phyloP scores from a whole-genome alignment of 805 yeast genomes.

The Sugiyamaella boreocaroliniensis region DNA sequence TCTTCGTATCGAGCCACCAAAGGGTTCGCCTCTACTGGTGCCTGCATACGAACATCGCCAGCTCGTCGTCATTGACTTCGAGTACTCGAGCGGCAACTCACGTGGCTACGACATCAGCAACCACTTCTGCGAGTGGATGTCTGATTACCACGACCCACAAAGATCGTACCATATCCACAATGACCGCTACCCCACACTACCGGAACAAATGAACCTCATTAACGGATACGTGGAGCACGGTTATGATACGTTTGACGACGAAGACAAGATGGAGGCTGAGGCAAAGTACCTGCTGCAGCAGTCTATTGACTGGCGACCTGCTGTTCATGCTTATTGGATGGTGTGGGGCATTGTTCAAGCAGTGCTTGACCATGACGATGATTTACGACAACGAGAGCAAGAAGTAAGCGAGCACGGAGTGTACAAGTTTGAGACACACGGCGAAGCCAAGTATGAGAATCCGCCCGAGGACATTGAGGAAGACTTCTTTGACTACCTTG shows the following conservation, averaged over 20 bases:
- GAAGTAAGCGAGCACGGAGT: conserved; percentile 35
- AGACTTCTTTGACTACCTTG: conserved; percentile 72
- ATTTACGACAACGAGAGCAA: conserved; percentile 34
- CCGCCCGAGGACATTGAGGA: conserved; percentile 32
- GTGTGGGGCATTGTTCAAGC: conserved; percentile 89
- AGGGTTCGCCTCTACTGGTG: conserved; percentile 44
- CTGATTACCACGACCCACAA: conserved; percentile 68
- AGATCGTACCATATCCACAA: conserved; percentile 49
- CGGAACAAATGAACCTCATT: conserved; percentile 63
- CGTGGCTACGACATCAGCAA: conserved; percentile 89
- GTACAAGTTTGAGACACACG: conserved; percentile 26
- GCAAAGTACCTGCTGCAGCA: conserved; percentile 56
- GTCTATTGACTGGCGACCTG: conserved; percentile 69
- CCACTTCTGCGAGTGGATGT: conserved; percentile 97
- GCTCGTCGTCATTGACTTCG: conserved; percentile 92
- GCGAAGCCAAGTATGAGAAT: conserved; percentile 26
- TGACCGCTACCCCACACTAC: conserved; percentile 56
- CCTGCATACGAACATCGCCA: conserved; percentile 54
- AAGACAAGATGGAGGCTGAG: conserved; percentile 36
- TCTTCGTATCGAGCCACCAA: conserved; percentile 48
- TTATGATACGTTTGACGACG: conserved; percentile 27
- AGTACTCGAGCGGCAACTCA: conserved; percentile 84
- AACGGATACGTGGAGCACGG: conserved; percentile 65
- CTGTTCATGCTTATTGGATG: conserved; percentile 75
- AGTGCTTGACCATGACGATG: conserved; percentile 39